Evolutionary conservation across 1,139 yeast genomes (phyloP).

Genomic region (Yamadazyma aaseri): DNA sequence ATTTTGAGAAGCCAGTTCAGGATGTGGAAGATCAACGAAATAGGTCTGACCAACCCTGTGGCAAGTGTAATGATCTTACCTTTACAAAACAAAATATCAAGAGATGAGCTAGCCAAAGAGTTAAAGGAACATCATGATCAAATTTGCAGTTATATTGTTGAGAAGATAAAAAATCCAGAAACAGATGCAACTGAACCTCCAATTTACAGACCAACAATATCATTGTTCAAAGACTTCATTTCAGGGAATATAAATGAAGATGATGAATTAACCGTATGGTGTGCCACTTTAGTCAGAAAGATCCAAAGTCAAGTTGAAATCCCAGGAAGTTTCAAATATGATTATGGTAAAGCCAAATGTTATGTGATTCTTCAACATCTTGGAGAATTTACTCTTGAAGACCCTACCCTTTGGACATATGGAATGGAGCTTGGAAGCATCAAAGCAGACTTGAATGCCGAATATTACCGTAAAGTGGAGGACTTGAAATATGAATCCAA

Average conservation of each 20-base stretch:
- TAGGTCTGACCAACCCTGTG: constrained; percentile 36
- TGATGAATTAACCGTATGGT: constrained; percentile 31
- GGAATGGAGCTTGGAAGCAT: constrained; percentile 30
- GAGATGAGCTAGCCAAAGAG: constrained; percentile 7
- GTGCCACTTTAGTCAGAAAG: constrained; percentile 36
- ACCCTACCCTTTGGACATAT: constrained; percentile 50
- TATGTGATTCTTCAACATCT: constrained; percentile 39
- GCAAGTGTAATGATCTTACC: constrained; percentile 51
- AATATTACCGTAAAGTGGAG: constrained; percentile 39
- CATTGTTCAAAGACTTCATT: constrained; percentile 48
- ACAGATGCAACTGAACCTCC: constrained; percentile 17
- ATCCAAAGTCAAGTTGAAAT: constrained; percentile 27
- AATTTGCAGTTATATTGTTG: constrained; percentile 22
- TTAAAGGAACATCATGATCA: constrained; percentile 11
- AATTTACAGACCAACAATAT: constrained; percentile 34
- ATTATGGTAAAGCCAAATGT: constrained; percentile 48
- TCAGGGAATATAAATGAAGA: constrained; percentile 48
- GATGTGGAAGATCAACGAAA: constrained; percentile 39
- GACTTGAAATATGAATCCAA: constrained; percentile 4
- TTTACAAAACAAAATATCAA: constrained; percentile 23
- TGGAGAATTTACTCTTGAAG: constrained; percentile 23
- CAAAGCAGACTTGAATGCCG: constrained; percentile 29
- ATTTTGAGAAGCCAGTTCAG: constrained; percentile 49
- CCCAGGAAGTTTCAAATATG: constrained; percentile 34
- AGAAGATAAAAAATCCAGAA: constrained; percentile 16